Evolutionary conservation across 1,139 yeast genomes (phyloP), one percentile per base, ranked within the genome.

Genomic region (Kodamaea fungicola): DNA sequence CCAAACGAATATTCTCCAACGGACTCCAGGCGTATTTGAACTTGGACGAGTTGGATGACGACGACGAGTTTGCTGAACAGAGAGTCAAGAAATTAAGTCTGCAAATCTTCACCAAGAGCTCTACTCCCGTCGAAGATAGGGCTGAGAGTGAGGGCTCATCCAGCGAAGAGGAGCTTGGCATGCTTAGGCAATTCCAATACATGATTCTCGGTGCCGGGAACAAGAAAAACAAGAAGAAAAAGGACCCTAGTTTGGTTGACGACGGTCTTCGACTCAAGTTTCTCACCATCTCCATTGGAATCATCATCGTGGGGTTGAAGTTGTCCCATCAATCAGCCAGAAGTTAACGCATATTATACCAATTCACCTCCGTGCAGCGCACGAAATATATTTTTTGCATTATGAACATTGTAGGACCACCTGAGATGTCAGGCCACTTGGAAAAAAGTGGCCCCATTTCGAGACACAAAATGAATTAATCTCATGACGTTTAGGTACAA

Each of bases 251-350:
- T 31, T 51, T 64, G 31, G 69, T 64, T 24, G 76, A 70, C 41
- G 76, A 71, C 47, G 56, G 61, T 22, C 56, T 71, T 43, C 68
- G 64, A 51, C 64, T 67, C 46, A 71, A 69, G 50, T 71, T 71
- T 42, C 54, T 71, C 34, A 63, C 73, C 28, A 63, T 71, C 33
- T 72, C 74, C 6, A 52, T 71, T 33, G 76, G 75, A 22, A 70
- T 71, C 6, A 55, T 67, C 43, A 65, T 71, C 29, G 55, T 71
- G 35, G 75, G 74, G 2, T 53, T 69, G 35, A 59, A 66, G 43
- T 61, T 70, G 42, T 64, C 74, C 22, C 51, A 52, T 19, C 57
- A 52, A 30, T 23, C 26, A 23, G 26, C 9, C 26, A 23, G 10
- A 23, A 23, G 19, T 5, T 16, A 16, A 16, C 19, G 19, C 19